Conservation (phyloP, 1,284 basidiomycete genomes). For the Ganoderma resinaceum region DNA sequence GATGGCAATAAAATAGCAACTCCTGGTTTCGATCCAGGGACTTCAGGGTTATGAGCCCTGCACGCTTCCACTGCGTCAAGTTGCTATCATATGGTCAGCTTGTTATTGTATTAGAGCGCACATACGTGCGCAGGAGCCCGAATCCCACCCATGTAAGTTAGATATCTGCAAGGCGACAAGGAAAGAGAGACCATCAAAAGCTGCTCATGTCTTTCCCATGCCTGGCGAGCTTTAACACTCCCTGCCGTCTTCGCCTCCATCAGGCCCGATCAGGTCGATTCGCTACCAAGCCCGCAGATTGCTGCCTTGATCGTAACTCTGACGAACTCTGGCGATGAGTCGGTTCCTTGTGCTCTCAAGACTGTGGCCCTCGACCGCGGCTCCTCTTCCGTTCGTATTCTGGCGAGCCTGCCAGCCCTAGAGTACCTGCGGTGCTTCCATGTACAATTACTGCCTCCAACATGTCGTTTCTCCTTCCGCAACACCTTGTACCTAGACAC, state of each 20-base stretch:
- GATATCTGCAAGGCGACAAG: not conserved
- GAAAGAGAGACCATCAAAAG: not conserved
- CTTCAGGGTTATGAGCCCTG: constrained; percentile 23
- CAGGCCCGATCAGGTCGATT: no score
- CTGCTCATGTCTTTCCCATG: not conserved
- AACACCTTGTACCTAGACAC: not conserved
- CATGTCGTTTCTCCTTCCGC: not conserved
- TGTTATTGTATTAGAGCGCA: no score
- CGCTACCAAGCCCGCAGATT: no score
- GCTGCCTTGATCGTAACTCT: not conserved
- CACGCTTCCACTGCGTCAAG: constrained; percentile 23
- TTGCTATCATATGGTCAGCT: constrained; percentile 10
- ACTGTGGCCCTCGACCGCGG: not conserved
- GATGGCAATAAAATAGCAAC: constrained; percentile 1
- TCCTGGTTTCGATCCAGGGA: constrained; percentile 22
- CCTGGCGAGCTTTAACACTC: not conserved
- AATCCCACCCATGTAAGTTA: not conserved
- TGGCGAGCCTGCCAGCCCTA: not conserved
- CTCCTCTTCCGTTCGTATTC: not conserved
- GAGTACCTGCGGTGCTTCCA: not conserved
- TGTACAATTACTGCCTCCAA: not conserved
- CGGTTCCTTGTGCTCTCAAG: not conserved
- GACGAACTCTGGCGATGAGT: no score
- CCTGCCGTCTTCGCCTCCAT: not conserved
- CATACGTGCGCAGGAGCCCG: no score